Conservation (phyloP, 768 basidiomycete species). For the Calocera viscosa region DNA sequence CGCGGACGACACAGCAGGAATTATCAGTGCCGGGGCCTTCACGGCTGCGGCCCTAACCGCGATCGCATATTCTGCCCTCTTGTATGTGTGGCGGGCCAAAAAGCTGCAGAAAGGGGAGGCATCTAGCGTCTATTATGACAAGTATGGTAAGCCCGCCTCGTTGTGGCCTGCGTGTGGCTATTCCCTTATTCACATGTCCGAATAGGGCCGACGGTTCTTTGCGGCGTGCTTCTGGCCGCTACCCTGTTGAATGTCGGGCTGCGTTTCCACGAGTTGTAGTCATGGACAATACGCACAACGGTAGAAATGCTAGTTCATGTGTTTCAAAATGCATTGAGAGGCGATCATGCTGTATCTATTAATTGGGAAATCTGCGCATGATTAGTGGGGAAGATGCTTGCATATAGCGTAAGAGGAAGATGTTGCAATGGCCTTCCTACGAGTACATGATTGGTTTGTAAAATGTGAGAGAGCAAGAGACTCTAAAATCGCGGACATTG, state of each 20-base stretch:
- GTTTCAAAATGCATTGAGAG: neutral
- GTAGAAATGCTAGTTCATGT: neutral
- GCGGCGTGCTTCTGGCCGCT: slow-evolving; percentile 53
- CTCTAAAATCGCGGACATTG: neutral
- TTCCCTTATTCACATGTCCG: slow-evolving; percentile 1
- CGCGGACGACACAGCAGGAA: slow-evolving; percentile 52
- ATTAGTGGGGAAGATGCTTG: slow-evolving; percentile 1
- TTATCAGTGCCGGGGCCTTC: slow-evolving; percentile 80
- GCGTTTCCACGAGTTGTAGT: slow-evolving; percentile 24
- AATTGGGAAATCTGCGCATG: neutral
- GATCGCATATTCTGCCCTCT: slow-evolving; percentile 72
- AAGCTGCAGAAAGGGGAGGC: slow-evolving; percentile 58
- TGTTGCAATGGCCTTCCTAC: neutral
- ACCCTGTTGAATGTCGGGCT: slow-evolving; percentile 64
- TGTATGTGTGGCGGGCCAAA: slow-evolving; percentile 65
- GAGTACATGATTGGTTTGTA: neutral
- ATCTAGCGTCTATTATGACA: slow-evolving; percentile 78
- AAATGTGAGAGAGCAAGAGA: neutral
- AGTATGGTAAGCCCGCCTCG: slow-evolving; percentile 35
- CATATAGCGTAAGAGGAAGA: slow-evolving; percentile 5
- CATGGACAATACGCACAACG: neutral
- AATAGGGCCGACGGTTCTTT: slow-evolving; percentile 55
- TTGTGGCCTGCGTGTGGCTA: slow-evolving; percentile 1
- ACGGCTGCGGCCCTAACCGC: slow-evolving; percentile 79
- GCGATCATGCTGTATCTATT: neutral